These are phyloP conservation scores for Umbellularia californica DNA, from an alignment of 164 flowering plant species.

Conservation along the genomic window DNA sequence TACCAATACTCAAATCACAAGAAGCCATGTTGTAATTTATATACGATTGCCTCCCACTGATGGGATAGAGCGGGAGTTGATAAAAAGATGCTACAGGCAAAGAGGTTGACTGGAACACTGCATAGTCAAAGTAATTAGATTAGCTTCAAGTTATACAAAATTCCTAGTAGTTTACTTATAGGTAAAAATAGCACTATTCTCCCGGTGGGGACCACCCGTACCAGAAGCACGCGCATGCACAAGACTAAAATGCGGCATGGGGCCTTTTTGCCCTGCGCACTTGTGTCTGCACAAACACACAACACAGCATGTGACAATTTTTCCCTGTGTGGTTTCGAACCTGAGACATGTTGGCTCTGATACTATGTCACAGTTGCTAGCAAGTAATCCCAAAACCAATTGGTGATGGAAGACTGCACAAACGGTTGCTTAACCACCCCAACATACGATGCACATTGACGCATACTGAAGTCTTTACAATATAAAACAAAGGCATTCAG, in stretches of 20 bases:
- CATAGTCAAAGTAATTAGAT: conserved; percentile 5
- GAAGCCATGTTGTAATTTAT: conserved; percentile 12
- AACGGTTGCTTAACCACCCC: too few relatives aligned
- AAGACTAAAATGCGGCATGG: too few relatives aligned
- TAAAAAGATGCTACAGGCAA: conserved; percentile 18
- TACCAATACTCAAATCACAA: conserved; percentile 1
- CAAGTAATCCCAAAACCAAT: too few relatives aligned
- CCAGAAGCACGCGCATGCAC: too few relatives aligned
- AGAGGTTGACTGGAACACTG: conserved; percentile 19
- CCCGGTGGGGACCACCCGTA: too few relatives aligned
- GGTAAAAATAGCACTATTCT: not conserved
- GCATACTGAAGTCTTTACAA: not conserved
- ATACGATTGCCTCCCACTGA: conserved; percentile 6
- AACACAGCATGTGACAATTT: too few relatives aligned
- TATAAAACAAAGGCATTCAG: not conserved
- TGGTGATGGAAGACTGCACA: too few relatives aligned
- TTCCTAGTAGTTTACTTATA: not conserved
- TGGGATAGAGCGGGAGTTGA: conserved; percentile 17
- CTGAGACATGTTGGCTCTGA: too few relatives aligned
- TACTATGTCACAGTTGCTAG: too few relatives aligned
- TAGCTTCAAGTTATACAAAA: not conserved
- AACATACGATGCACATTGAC: not conserved
- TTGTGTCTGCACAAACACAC: too few relatives aligned
- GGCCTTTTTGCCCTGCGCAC: too few relatives aligned
- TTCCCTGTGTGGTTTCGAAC: too few relatives aligned